phyloP scores from a whole-genome alignment of 2,329 filamentous ascomycete species.

The Sporothrix brunneoviolacea region DNA sequence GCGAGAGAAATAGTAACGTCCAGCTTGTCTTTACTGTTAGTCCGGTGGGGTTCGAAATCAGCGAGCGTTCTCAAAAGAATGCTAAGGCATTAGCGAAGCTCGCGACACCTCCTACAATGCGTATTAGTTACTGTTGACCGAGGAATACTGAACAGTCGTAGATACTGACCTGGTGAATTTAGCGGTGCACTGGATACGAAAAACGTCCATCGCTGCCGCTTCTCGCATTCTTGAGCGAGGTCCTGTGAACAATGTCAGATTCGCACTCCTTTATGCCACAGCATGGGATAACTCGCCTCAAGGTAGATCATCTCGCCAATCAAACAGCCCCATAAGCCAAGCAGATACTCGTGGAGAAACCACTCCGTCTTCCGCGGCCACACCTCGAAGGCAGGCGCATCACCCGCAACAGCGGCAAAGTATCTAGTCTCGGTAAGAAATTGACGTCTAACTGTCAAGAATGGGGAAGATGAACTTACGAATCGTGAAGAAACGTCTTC shows the following conservation, averaged over 20 bases:
- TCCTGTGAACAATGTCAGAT: no score
- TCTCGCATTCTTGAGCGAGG: conserved; percentile 8
- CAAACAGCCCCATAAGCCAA: conserved; percentile 46
- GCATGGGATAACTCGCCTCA: no score
- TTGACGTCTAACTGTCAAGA: no score
- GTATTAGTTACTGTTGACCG: no score
- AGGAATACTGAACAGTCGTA: no score
- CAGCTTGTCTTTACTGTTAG: no score
- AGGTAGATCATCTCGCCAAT: conserved; percentile 53
- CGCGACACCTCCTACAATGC: no score
- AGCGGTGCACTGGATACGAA: conserved; percentile 11
- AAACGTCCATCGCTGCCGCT: conserved; percentile 13
- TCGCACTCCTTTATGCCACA: no score
- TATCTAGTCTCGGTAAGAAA: no score
- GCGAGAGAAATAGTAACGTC: no score
- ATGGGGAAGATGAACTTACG: no score
- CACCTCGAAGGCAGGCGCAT: conserved; percentile 56
- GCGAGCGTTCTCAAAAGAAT: conserved; percentile 2
- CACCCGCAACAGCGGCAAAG: conserved; percentile 59
- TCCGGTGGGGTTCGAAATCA: no score
- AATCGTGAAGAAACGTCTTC: conserved; percentile 61
- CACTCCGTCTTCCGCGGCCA: background rate
- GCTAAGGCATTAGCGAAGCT: conserved; percentile 11
- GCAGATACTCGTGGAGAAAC: conserved; percentile 42
- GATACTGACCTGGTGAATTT: conserved; percentile 10